A percentile compares a stretch with the other conserved stretches of the same genome.
These are phyloP conservation scores for Schwanniomyces sp. DNA, from an alignment of 805 yeast genomes.

Conservation along the genomic window DNA sequence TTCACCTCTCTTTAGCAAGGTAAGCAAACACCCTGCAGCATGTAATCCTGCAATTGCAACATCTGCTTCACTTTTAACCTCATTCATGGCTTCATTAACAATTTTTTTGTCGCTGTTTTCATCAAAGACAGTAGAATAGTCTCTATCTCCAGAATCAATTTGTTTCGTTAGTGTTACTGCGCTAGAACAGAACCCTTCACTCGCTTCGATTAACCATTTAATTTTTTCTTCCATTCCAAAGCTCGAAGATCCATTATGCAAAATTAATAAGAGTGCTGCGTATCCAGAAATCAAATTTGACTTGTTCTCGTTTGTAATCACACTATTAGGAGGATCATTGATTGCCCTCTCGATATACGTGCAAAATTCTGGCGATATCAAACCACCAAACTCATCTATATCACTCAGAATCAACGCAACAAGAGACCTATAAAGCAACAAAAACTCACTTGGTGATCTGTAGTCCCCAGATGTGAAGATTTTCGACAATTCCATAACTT, in stretches of 20 bases:
- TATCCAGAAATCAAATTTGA: slow-evolving; percentile 38
- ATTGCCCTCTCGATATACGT: slow-evolving; percentile 24
- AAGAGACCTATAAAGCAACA: slow-evolving; percentile 39
- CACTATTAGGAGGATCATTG: slow-evolving; percentile 31
- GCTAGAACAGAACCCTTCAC: slow-evolving; percentile 37
- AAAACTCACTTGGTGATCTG: slow-evolving; percentile 40
- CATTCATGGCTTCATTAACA: slow-evolving; percentile 29
- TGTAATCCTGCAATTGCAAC: slow-evolving; percentile 46
- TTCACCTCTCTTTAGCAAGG: slow-evolving; percentile 44
- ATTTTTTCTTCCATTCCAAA: slow-evolving; percentile 50
- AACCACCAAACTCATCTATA: slow-evolving; percentile 49
- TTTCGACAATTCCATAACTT: slow-evolving; percentile 31
- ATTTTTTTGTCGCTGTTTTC: slow-evolving; percentile 34
- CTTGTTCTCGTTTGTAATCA: slow-evolving; percentile 39
- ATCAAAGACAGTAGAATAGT: slow-evolving; percentile 40
- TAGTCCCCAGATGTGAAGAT: slow-evolving; percentile 32
- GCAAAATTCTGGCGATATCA: slow-evolving; percentile 32
- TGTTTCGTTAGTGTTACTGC: slow-evolving; percentile 28
- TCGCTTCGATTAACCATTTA: slow-evolving; percentile 42
- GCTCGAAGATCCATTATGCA: slow-evolving; percentile 49
- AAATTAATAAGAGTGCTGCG: slow-evolving; percentile 38
- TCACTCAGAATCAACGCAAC: slow-evolving; percentile 48
- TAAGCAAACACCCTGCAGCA: slow-evolving; percentile 45
- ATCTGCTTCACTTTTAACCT: slow-evolving; percentile 31
- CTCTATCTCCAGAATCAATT: slow-evolving; percentile 42